Percentiles rank a stretch among this genome's conserved stretches.
phyloP scores from a whole-genome alignment of 805 yeast genomes.

The Yamadazyma akitaensis region DNA sequence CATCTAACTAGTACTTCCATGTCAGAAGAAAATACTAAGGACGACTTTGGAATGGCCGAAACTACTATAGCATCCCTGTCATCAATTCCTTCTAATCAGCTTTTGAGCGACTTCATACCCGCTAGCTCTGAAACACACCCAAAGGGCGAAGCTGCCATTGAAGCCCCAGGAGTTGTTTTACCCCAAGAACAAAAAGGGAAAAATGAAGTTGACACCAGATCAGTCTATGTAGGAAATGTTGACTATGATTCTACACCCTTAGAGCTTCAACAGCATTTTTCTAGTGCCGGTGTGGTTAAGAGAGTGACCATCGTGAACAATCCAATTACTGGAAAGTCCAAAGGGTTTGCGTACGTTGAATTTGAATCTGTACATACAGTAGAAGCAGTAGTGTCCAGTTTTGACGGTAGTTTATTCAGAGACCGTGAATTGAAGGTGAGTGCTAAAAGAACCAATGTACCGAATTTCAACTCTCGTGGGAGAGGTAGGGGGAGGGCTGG shows the following conservation, averaged over 20 bases:
- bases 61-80: not conserved
- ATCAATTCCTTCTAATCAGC: not conserved
- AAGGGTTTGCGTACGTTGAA: constrained; percentile 85
- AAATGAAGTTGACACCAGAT: constrained; percentile 57
- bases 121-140: not conserved
- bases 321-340: constrained; percentile 74
- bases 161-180: not conserved
- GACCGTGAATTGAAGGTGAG: constrained; percentile 71
- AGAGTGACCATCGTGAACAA: constrained; percentile 76
- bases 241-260: constrained; percentile 77
- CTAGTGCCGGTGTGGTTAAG: constrained; percentile 66
- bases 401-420: constrained; percentile 63
- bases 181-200: constrained; percentile 48
- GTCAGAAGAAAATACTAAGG: not conserved
- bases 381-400: constrained; percentile 54
- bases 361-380: constrained; percentile 68
- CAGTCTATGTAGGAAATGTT: constrained; percentile 80
- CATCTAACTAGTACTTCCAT: not conserved
- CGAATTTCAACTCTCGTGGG: constrained; percentile 24
- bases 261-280: constrained; percentile 73
- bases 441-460: constrained; percentile 78
- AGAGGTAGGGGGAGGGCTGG: constrained; percentile 7
- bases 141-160: not conserved
- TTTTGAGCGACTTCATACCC: not conserved
- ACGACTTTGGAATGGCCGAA: not conserved